Evolutionary conservation across 495 filamentous ascomycete genomes (phyloP).

Genomic region (Aspergillus biplanus): DNA sequence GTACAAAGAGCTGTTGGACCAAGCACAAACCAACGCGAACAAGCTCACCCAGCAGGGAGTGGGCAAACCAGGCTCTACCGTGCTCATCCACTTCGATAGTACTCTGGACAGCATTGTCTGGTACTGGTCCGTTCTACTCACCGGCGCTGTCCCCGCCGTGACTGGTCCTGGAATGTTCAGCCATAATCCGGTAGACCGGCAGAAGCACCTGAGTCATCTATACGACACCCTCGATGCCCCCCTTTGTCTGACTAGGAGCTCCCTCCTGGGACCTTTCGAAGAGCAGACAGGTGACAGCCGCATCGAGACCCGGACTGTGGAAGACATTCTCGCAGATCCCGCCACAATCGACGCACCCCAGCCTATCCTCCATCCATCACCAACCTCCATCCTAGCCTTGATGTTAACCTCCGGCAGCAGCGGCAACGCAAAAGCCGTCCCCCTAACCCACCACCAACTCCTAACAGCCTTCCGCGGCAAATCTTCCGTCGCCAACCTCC

Average conservation of each 20-base stretch:
- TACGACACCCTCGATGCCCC: constrained; percentile 9
- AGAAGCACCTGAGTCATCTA: constrained; percentile 39
- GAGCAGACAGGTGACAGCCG: not conserved
- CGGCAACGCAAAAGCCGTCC: constrained; percentile 58
- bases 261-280: not conserved
- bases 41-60: not conserved
- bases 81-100: constrained; percentile 14
- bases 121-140: constrained; percentile 49
- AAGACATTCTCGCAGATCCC: not conserved
- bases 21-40: constrained; percentile 6
- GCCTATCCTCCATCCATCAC: not conserved
- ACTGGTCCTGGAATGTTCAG: constrained; percentile 35
- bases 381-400: constrained; percentile 32
- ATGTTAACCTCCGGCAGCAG: constrained; percentile 64
- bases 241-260: not conserved
- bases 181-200: constrained; percentile 35
- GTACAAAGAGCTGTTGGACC: constrained; percentile 8
- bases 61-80: not conserved
- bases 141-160: constrained; percentile 44
- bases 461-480: constrained; percentile 52
- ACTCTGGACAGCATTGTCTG: constrained; percentile 33
- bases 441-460: constrained; percentile 48
- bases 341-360: not conserved
- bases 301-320: constrained; percentile 4
- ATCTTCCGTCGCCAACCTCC: not conserved